Evolutionary conservation across 1,284 basidiomycete species (phyloP).

Genomic region (Apiotrichum siamense): DNA sequence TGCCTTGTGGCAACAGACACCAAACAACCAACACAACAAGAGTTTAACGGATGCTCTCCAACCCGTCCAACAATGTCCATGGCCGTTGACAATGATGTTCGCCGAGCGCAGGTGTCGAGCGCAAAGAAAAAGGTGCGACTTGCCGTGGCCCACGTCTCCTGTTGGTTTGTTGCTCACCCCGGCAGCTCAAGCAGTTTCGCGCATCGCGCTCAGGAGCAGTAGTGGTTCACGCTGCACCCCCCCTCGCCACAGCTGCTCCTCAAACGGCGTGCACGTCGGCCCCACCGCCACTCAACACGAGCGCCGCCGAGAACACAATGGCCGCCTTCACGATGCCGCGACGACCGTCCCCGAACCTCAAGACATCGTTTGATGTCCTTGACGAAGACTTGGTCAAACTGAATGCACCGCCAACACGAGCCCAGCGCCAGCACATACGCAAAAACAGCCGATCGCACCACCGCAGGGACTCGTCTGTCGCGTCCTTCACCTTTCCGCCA

Average conservation of each 20-base stretch:
- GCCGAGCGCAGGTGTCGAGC: constrained; percentile 31
- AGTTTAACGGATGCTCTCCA: background rate
- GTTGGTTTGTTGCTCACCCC: too few species aligned
- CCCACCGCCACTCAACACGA: constrained; percentile 11
- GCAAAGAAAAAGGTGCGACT: constrained; percentile 35
- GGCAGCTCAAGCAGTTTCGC: constrained; percentile 37
- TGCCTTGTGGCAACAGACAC: background rate
- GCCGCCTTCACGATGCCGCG: constrained; percentile 7
- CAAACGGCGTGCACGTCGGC: constrained; percentile 8
- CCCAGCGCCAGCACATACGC: constrained; percentile 5
- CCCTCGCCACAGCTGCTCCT: constrained; percentile 1
- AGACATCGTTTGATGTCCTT: background rate
- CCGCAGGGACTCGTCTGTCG: constrained; percentile 14
- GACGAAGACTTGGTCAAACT: background rate
- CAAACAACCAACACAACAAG: background rate
- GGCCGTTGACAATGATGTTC: constrained; percentile 10
- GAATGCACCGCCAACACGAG: background rate
- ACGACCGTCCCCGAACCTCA: constrained; percentile 3
- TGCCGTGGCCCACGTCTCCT: background rate
- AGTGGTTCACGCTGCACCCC: background rate
- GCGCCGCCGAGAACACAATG: background rate
- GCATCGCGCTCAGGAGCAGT: constrained; percentile 26
- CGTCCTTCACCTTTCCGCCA: constrained; percentile 8
- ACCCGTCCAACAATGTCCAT: constrained; percentile 2
- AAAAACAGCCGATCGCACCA: constrained; percentile 11